Evolutionary conservation across 2,329 filamentous ascomycete genomes (phyloP).

Genomic region (Cryphonectria carpinicola): DNA sequence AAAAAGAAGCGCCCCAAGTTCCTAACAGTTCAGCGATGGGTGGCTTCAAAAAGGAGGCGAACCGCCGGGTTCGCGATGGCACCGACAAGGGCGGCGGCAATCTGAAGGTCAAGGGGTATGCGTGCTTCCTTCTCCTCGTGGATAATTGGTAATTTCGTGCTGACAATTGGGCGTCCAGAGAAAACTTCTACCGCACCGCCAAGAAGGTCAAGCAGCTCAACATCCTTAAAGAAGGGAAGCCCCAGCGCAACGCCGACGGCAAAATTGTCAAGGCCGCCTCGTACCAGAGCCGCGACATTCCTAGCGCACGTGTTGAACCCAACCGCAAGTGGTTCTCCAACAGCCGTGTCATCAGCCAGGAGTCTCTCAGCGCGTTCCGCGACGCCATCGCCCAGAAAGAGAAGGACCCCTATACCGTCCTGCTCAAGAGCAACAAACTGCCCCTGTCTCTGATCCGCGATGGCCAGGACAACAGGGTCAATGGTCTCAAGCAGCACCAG

Average conservation of each 20-base stretch:
- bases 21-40: conserved; percentile 63
- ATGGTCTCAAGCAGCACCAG: conserved; percentile 88
- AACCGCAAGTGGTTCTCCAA: conserved; percentile 96
- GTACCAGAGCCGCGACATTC: conserved; percentile 48
- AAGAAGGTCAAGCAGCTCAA: conserved; percentile 90
- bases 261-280: conserved; percentile 83
- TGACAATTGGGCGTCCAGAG: conserved; percentile 12
- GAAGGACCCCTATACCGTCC: conserved; percentile 87
- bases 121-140: not conserved
- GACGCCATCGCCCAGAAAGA: conserved; percentile 90
- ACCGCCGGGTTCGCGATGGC: conserved; percentile 81
- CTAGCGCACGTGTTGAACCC: conserved; percentile 30
- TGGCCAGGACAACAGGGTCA: conserved; percentile 62
- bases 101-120: conserved; percentile 78
- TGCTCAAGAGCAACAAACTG: conserved; percentile 96
- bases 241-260: conserved; percentile 79
- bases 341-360: conserved; percentile 86
- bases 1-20: not conserved
- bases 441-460: conserved; percentile 94
- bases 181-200: conserved; percentile 53
- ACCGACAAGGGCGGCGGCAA: conserved; percentile 72
- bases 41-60: conserved; percentile 87
- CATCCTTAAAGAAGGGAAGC: conserved; percentile 86
- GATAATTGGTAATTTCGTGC: not conserved
- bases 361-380: conserved; percentile 77